Percentiles rank a stretch among this genome's conserved stretches.
These are phyloP conservation scores for Lactifluus subvellereus DNA, from an alignment of 768 basidiomycete genomes.

Conservation along the genomic window DNA sequence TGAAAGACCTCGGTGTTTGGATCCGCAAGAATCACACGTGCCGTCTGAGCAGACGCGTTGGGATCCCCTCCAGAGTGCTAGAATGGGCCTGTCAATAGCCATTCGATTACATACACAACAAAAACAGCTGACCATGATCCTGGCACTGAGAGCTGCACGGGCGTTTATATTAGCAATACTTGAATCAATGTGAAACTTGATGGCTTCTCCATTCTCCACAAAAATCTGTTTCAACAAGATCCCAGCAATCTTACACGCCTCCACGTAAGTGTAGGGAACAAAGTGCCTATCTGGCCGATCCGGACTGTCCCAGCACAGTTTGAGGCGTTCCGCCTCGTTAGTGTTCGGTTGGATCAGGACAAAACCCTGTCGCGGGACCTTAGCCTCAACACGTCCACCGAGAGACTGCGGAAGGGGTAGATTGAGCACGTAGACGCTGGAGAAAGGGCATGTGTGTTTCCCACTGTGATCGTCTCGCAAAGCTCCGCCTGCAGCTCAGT, in stretches of 20 bases:
- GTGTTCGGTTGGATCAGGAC: conserved; percentile 65
- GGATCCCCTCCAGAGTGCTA: conserved; percentile 83
- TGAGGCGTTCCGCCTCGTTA: conserved; percentile 67
- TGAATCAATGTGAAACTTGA: conserved; percentile 73
- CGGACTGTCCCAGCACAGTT: conserved; percentile 60
- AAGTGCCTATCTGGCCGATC: conserved; percentile 74
- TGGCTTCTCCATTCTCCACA: conserved; percentile 54
- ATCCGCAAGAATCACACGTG: conserved; percentile 74
- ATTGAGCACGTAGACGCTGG: not conserved
- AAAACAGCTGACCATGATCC: conserved; percentile 54
- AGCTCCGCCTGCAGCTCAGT: conserved; percentile 64
- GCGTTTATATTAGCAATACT: conserved; percentile 78
- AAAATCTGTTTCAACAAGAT: conserved; percentile 74
- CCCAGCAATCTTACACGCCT: conserved; percentile 77
- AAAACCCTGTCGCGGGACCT: conserved; percentile 73
- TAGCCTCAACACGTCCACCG: conserved; percentile 71
- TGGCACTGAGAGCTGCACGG: conserved; percentile 54
- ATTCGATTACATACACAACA: not conserved
- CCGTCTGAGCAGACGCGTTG: conserved; percentile 59
- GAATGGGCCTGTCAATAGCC: not conserved
- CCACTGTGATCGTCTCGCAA: conserved; percentile 67
- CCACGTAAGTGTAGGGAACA: conserved; percentile 76
- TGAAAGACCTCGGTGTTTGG: conserved; percentile 72
- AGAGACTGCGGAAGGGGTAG: conserved; percentile 42
- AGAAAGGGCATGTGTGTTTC: conserved; percentile 20